Evolutionary conservation across 306 rosid genomes (phyloP), one percentile per base, ranked within the genome.

Genomic region (Myrica gale): DNA sequence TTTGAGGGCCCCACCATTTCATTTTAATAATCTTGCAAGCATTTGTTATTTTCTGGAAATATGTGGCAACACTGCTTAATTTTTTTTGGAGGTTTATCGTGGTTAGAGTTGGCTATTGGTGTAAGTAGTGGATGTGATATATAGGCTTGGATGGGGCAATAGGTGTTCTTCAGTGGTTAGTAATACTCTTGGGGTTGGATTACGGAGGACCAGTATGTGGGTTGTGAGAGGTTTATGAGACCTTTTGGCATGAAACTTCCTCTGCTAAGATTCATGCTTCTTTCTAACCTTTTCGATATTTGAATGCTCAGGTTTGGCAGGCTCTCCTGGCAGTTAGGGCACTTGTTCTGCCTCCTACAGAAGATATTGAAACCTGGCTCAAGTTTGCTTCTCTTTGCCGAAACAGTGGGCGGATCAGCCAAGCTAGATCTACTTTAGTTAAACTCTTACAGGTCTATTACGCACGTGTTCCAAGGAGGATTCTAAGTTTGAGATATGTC

Each of bases 321-420:
- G 85, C 0, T 19, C 86, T 95, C 80, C 85, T 95, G 84, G 88
- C 73, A 77, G 90, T 95, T 73, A 89, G 97, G 82, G 95, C 97
- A 23, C 97, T 95, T 76, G 97, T 95, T 82, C 86, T 95, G 11
- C 97, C 99, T 83, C 99, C 97, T 57, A 84, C 88, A 26, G 99
- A 95, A 77, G 97, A 95, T 61, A 66, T 88, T 80, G 97, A 95
- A 63, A 92, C 97, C 68, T 92, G 99, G 99, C 96, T 95, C 48
- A 90, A 95, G 87, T 95, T 90, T 79, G 96, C 97, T 74, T 85
- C 93, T 70, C 97, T 90, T 76, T 92, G 99, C 84, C 88, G 90
- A 80, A 90, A 90, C 81, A 90, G 76, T 79, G 92, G 93, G 56
- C 91, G 96, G 62, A 85, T 88, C 78, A 88, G 90, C 87, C 99